phyloP scores from a whole-genome alignment of 2,329 filamentous ascomycete species.

The Leptoxyphium fumago region DNA sequence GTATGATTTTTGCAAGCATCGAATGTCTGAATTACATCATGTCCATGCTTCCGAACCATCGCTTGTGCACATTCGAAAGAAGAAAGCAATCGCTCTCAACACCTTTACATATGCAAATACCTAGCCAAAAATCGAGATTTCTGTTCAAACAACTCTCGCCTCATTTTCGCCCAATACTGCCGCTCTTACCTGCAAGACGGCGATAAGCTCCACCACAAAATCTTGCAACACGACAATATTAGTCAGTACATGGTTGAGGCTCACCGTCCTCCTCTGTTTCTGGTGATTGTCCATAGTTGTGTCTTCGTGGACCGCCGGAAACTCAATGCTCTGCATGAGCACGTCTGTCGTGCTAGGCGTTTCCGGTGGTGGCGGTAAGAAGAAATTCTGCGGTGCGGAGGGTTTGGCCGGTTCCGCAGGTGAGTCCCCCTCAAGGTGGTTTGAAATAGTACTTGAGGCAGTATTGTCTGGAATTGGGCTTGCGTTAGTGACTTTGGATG shows the following conservation, averaged over 20 bases:
- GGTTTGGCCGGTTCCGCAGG: constrained; percentile 2
- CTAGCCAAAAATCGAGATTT: not conserved
- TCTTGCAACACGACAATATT: constrained; percentile 37
- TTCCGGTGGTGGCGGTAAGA: constrained; percentile 21
- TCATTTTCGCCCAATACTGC: constrained; percentile 30
- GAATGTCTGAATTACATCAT: no score
- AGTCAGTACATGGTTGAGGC: constrained; percentile 34
- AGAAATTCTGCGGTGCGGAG: constrained; percentile 9
- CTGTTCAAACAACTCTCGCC: constrained; percentile 21
- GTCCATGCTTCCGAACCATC: no score
- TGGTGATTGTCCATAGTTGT: not conserved
- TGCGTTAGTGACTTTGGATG: constrained; percentile 4
- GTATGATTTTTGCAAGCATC: no score
- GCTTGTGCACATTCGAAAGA: no score
- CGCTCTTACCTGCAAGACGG: constrained; percentile 33
- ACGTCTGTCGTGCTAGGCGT: constrained; percentile 20
- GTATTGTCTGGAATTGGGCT: constrained; percentile 2
- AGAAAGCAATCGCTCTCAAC: no score
- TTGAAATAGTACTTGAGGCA: not conserved
- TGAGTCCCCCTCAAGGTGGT: constrained; percentile 1
- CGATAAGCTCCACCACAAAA: constrained; percentile 34
- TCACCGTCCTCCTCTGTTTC: constrained; percentile 17
- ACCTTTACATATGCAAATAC: no score
- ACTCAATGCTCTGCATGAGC: constrained; percentile 17
- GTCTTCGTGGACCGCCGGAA: constrained; percentile 4